Base-by-base conservation (phyloP, 768 basidiomycete genomes). In the Tylopilus rubrobrunneus region DNA sequence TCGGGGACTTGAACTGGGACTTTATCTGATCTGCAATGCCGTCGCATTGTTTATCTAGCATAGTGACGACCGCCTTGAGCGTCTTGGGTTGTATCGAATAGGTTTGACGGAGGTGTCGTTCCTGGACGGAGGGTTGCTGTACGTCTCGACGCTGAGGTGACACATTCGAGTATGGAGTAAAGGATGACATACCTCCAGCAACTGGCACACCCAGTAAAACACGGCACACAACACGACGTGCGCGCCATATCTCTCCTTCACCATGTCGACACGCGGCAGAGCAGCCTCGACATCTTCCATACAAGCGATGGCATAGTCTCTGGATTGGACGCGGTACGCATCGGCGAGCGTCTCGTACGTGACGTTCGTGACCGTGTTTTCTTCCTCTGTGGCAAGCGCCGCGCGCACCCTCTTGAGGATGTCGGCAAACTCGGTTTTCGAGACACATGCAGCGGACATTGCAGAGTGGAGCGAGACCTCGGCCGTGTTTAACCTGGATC, bases 171-270 rank as follows among this genome's bases (percentile, higher is more conserved):
- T 2, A 17, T 7, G 27, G 4, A 23, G 36, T 29, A 0, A 5
- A n/a, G 31, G 9, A 1, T 10, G 45, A 10, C 48, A 44, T 40
- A 79, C 79, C 62, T 73, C 72, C 31, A 73, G 63, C 36, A 71
- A 44, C 39, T 71, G 71, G 46, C 69, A 77, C 3, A 75, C 69
- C 80, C 79, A 82, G 49, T 70, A 75, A 60, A 78, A 82, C 4
- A 80, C 61, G 4, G 72, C 73, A 43, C 71, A 75, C 39, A 61
- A 69, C 23, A 75, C 63, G 15, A 64, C 53, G 34, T 51, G 48
- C 0, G 45, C 39, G 19, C 66, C 58, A n/a, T 70, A 49, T 25
- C 48, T 56, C 11, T 60, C 49, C 48, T 51, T 64, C 10, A 70
- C 31, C 27, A 62, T 27, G 3, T 56, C 36, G n/a, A 52, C 34